Evolutionary conservation across 208 protist species (phyloP).

Genomic region (Trypanosoma mega): DNA sequence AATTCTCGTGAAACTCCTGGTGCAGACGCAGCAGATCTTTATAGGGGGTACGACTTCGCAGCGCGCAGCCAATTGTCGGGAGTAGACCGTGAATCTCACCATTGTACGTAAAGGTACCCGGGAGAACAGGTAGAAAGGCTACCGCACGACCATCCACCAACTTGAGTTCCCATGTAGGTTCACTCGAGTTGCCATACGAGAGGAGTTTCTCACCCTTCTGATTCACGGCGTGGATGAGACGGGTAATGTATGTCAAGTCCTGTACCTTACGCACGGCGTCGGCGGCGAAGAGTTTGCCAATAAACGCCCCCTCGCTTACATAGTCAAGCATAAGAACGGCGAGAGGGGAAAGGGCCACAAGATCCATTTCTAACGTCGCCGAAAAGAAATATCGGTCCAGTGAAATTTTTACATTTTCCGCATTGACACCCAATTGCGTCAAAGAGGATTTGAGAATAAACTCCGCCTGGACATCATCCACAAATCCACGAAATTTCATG

Average conservation of each 20-base stretch:
- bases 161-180: constrained; percentile 70
- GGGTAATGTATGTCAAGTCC: constrained; percentile 72
- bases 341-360: constrained; percentile 76
- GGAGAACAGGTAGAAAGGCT: constrained; percentile 80
- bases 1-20: constrained; percentile 70
- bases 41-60: constrained; percentile 64
- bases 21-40: constrained; percentile 89
- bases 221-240: constrained; percentile 69
- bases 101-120: constrained; percentile 76
- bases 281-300: constrained; percentile 90
- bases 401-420: constrained; percentile 54
- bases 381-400: constrained; percentile 37
- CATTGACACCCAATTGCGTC: constrained; percentile 89
- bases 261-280: constrained; percentile 71
- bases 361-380: constrained; percentile 54
- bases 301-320: constrained; percentile 60
- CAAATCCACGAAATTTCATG: constrained; percentile 80
- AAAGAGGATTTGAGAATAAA: constrained; percentile 89
- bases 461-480: constrained; percentile 49
- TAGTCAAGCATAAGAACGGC: constrained; percentile 87
- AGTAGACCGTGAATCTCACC: constrained; percentile 84
- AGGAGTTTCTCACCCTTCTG: constrained; percentile 72
- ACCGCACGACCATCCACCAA: constrained; percentile 82
- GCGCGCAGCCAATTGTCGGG: constrained; percentile 81
- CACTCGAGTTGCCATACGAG: constrained; percentile 59